Base-by-base conservation (phyloP, 257 asterid genomes). In the Solanum medicagineum region DNA sequence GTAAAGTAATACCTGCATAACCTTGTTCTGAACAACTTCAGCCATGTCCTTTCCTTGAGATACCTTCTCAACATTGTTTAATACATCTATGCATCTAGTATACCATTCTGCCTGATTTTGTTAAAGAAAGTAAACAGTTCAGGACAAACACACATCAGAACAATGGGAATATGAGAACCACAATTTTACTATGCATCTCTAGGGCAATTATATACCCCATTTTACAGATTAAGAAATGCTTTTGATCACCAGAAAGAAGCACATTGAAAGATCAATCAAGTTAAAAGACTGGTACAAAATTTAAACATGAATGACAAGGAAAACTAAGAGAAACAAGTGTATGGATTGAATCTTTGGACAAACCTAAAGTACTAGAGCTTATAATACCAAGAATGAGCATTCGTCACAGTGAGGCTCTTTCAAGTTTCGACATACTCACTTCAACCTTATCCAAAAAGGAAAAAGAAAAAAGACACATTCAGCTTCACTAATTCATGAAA, bases 71-170 rank as follows among this genome's bases (percentile, higher is more conserved):
- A 94, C 92, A 84, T 92, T 91, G 88, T 94, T 94, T 89, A 97
- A 87, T 71, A 90, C 96, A 84, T 95, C 97, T 53, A 87, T 85
- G 86, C 93, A 92, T 84, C 85, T 93, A 83, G 91, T 88, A 86
- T 90, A 90, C 99, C 99, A 95, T 81, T 92, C 98, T 85, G 91
- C 90, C 99, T 95, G 97, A 66, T 87, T 83, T 80, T 85, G 82
- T 42, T 74, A 51, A 15, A 11, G 42, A 47, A 47, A 74, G 59
- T 11, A 49, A 47, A 24, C 10, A 75, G 82, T 75, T 24, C 82
- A 75, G 44, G 51, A 49, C 44, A 49, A 49, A 8, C 45, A 75
- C 62, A 49, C 2, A 24, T 49, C 62, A 49, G 45, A 26, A 49
- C 44, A 51, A 75, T 51, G 47, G 17, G 19, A 51, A 63, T 51